Percentiles rank a stretch among this genome's conserved stretches.
Evolutionary conservation across 2,329 filamentous ascomycete genomes (phyloP).

Genomic region (Colletotrichum scovillei): DNA sequence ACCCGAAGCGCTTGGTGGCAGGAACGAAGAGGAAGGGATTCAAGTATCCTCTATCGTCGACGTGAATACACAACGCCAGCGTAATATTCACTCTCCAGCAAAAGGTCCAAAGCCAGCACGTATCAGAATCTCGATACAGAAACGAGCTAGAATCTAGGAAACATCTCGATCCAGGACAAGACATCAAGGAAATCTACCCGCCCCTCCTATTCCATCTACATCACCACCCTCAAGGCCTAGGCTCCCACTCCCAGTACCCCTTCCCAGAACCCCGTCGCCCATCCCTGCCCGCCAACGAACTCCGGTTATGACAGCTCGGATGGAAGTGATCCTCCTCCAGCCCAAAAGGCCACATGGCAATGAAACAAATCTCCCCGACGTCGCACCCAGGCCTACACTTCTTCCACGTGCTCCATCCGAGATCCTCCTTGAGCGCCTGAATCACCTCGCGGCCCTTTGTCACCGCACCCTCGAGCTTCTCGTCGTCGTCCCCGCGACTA

Average conservation of each 20-base stretch:
- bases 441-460: slow-evolving; percentile 33
- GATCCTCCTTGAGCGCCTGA: slow-evolving; percentile 54
- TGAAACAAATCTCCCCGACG: slow-evolving; percentile 65
- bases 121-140: neutral
- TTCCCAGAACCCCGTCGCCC: neutral
- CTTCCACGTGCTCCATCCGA: slow-evolving; percentile 72
- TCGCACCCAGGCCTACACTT: slow-evolving; percentile 61
- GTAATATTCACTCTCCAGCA: neutral
- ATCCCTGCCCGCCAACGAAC: neutral
- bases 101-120: neutral
- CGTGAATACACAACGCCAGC: no score
- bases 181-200: neutral
- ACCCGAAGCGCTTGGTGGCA: no score
- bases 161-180: neutral
- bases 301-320: slow-evolving; percentile 31
- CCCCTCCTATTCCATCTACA: neutral
- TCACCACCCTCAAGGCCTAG: neutral
- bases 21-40: neutral
- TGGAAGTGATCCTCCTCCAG: slow-evolving; percentile 61
- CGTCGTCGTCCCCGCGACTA: no score
- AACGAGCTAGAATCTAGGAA: neutral
- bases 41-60: neutral
- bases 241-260: slow-evolving; percentile 21
- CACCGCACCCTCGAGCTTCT: slow-evolving; percentile 2
- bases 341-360: slow-evolving; percentile 75